Conservation (phyloP, 257 asterid genomes). For the Nicotiana otophora region DNA sequence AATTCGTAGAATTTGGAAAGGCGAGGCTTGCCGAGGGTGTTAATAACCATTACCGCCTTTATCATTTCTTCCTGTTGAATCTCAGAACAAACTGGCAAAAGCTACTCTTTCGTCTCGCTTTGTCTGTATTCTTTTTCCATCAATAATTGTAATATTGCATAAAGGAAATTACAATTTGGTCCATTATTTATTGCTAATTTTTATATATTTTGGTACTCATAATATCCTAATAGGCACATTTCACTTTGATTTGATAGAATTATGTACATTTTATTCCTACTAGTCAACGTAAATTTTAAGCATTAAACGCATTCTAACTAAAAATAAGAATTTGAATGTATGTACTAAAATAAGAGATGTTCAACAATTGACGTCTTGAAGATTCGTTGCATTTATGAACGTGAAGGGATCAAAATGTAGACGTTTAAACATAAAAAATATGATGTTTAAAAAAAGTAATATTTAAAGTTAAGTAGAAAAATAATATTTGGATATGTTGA, state of each 20-base stretch:
- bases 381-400: no score
- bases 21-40: conserved; percentile 28
- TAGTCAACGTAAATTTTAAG: no score
- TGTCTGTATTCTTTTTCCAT: neutral
- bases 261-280: neutral
- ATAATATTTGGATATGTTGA: no score
- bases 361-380: no score
- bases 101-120: neutral
- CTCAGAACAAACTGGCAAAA: neutral
- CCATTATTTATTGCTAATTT: neutral
- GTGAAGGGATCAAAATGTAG: no score
- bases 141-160: neutral
- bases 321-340: no score
- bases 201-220: no score
- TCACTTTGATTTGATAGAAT: neutral
- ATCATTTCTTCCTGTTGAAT: conserved; percentile 17
- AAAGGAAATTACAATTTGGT: neutral
- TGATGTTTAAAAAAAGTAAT: no score
- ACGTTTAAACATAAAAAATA: no score
- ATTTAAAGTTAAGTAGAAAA: no score
- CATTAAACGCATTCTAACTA: no score
- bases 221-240: neutral
- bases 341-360: no score
- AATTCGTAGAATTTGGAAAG: conserved; percentile 29
- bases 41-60: conserved; percentile 32